Percentiles rank a stretch among this genome's conserved stretches.
phyloP scores from a whole-genome alignment of 208 protist species.

The Wallacemonas rigidus region DNA sequence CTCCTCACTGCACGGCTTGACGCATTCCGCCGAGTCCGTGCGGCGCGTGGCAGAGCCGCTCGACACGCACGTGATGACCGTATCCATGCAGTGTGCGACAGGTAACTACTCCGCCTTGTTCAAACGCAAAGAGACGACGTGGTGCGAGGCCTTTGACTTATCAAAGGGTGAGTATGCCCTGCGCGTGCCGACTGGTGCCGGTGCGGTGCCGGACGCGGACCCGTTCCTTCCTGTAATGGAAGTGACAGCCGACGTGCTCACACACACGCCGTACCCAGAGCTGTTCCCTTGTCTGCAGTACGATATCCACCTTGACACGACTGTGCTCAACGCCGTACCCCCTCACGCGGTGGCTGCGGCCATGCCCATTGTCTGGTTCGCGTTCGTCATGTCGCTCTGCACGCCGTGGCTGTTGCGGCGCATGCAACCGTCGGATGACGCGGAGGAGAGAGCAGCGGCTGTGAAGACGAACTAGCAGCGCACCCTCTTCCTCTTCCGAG shows the following conservation, averaged over 20 bases:
- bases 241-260: slow-evolving; percentile 22
- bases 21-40: not conserved
- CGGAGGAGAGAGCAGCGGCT: not conserved
- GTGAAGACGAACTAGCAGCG: no score
- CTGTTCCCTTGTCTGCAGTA: slow-evolving; percentile 30
- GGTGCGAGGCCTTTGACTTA: slow-evolving; percentile 8
- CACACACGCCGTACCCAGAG: slow-evolving; percentile 22
- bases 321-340: slow-evolving; percentile 23
- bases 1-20: not conserved
- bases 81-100: slow-evolving; percentile 21
- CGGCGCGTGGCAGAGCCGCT: slow-evolving; percentile 18
- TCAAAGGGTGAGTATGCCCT: not conserved
- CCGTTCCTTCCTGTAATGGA: slow-evolving; percentile 37
- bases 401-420: slow-evolving; percentile 6
- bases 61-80: slow-evolving; percentile 41
- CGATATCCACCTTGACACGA: slow-evolving; percentile 33
- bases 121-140: slow-evolving; percentile 23
- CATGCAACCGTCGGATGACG: not conserved
- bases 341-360: not conserved
- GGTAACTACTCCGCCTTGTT: slow-evolving; percentile 16
- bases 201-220: not conserved
- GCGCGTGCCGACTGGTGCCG: not conserved
- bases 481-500: no score
- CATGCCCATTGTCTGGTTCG: slow-evolving; percentile 1
- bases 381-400: not conserved